Evolutionary conservation across 2,329 filamentous ascomycete species (phyloP).

Genomic region (Aureobasidium sp.): DNA sequence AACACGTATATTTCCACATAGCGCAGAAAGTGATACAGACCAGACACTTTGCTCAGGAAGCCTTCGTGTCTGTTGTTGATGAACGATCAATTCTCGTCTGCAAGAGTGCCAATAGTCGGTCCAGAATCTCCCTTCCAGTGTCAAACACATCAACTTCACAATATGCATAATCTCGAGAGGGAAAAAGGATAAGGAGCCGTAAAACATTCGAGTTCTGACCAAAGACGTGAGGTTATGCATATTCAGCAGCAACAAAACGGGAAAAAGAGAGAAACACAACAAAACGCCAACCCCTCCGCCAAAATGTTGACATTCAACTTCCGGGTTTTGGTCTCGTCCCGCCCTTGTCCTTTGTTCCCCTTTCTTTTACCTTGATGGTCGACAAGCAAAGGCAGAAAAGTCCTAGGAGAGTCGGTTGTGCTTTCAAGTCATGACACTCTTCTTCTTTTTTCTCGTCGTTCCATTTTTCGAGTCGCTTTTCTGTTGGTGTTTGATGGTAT

Average conservation of each 20-base stretch:
- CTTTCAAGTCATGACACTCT: not conserved
- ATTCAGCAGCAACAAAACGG: constrained; percentile 2
- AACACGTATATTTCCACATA: not conserved
- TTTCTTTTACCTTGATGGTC: not conserved
- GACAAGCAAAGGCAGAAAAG: not conserved
- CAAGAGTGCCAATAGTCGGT: not conserved
- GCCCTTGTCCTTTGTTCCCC: not conserved
- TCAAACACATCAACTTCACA: not conserved
- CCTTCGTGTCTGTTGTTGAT: not conserved
- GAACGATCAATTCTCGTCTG: not conserved
- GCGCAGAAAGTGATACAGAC: not conserved
- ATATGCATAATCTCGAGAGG: not conserved
- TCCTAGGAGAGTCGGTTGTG: not conserved
- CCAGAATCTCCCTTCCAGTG: not conserved
- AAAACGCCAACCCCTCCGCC: constrained; percentile 2
- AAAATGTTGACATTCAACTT: constrained; percentile 7
- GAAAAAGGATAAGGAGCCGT: not conserved
- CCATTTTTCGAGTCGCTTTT: constrained; percentile 6
- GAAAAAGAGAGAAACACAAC: not conserved
- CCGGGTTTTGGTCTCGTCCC: not conserved
- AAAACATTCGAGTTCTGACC: constrained; percentile 11
- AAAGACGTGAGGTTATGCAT: constrained; percentile 11
- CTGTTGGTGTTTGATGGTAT: constrained; percentile 1
- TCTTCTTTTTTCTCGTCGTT: not conserved
- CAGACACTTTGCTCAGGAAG: constrained; percentile 1